Base-by-base conservation (phyloP, 352 stramenopile species). In the Globisporangium iwayamae region DNA sequence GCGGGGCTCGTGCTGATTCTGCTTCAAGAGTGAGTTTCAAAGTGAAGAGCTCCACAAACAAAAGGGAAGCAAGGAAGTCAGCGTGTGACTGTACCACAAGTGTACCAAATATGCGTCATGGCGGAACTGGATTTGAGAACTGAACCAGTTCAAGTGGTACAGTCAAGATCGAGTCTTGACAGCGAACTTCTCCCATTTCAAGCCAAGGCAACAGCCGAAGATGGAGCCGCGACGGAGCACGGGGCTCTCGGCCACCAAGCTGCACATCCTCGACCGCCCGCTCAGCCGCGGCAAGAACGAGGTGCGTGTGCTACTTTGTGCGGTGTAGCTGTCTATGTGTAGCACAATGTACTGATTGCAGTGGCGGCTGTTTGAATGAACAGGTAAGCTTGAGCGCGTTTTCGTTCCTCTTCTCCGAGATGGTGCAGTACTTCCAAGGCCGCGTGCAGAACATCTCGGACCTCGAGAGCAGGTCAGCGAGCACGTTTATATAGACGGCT, bases 381-480 rank as follows among this genome's bases (percentile, higher is more conserved):
- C 69, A 94, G 77, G 89, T 98, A 34, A 98, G 91, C 60, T 74
- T 98, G 38, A 98, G 90, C 65, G 93, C 91, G 25, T 99, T 99
- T 79, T 90, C 93, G 38, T 98, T 98, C 81, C 79, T 99, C 47
- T 99, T 99, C 75, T 98, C 90, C 13, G 97, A 99, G 78, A 92
- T 99, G 77, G 96, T 99, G 8, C 96, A 99, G 79, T 98, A 99
- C 81, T 98, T 98, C 77, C 96, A 99, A 71, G 87, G 88, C 46
- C 87, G 94, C 39, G 96, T 98, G 34, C 86, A 96, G 61, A 98
- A 96, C 73, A 98, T 99, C 69, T 96, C 83, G 30, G 96, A 98
- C 73, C 83, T 99, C 13, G 96, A 99, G 79, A 89, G 92, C 65
- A 75, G 89, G 80, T 92, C 61, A 61, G 66, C 36, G 36, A 18